Conservation (phyloP, 208 protist genomes). For the Plasmodiophora brassicae region DNA sequence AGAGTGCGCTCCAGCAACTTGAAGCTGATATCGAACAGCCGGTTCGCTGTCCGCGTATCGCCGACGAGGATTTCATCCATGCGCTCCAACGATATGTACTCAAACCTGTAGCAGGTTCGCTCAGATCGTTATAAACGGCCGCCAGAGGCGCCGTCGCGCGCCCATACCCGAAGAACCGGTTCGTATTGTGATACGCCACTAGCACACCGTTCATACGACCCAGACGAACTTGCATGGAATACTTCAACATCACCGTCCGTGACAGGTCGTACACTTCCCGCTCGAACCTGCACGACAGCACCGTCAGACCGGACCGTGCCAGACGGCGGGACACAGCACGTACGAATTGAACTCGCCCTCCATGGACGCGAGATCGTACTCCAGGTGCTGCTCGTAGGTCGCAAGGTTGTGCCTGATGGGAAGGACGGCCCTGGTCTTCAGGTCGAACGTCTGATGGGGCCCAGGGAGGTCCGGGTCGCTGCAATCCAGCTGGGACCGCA, state of each 20-base stretch:
- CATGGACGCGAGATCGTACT: neutral
- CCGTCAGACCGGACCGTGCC: no score
- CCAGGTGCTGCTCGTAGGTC: slow-evolving; percentile 9
- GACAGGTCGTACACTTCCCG: slow-evolving; percentile 8
- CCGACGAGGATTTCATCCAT: slow-evolving; percentile 8
- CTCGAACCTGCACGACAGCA: no score
- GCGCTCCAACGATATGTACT: neutral
- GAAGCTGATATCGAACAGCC: slow-evolving; percentile 16
- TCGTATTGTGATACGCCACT: neutral
- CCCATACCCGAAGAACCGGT: neutral
- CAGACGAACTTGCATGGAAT: slow-evolving; percentile 1
- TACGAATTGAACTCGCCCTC: neutral
- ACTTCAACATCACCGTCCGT: neutral
- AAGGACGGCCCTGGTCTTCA: neutral
- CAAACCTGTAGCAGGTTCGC: neutral
- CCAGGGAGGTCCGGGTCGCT: neutral
- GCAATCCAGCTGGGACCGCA: neutral
- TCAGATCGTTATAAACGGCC: no score
- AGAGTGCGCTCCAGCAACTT: slow-evolving; percentile 9
- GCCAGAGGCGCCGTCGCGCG: neutral
- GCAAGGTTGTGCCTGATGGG: neutral
- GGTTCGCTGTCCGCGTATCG: neutral
- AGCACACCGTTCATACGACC: neutral
- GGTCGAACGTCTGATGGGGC: slow-evolving; percentile 11
- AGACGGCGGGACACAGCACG: no score